phyloP scores from a whole-genome alignment of 2,329 filamentous ascomycete genomes.

The Emmonsia crescens region DNA sequence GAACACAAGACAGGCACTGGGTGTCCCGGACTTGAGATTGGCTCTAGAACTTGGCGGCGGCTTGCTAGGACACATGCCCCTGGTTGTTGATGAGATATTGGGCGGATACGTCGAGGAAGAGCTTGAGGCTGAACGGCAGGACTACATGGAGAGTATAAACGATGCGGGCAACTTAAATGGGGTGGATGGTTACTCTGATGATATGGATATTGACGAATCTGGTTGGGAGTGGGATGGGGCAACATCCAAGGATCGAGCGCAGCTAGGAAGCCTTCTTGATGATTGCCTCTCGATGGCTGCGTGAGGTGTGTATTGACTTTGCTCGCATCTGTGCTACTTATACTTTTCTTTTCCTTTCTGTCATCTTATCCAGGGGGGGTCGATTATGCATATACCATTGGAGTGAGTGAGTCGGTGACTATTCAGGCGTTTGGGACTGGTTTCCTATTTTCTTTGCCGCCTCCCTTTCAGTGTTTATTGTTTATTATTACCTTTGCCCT shows the following conservation, averaged over 20 bases:
- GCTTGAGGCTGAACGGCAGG: conserved; percentile 43
- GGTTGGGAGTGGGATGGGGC: conserved; percentile 32
- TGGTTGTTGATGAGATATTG: conserved; percentile 59
- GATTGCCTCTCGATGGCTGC: conserved; percentile 34
- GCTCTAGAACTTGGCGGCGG: conserved; percentile 65
- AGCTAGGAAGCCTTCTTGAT: conserved; percentile 29
- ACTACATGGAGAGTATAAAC: conserved; percentile 15
- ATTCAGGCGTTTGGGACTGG: neutral
- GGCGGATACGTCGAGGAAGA: conserved; percentile 66
- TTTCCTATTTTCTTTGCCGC: neutral
- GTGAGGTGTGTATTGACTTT: conserved; percentile 9
- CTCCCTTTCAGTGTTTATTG: neutral
- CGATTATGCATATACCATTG: conserved; percentile 4
- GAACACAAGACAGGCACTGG: conserved; percentile 58
- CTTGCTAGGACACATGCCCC: conserved; percentile 65
- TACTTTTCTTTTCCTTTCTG: neutral
- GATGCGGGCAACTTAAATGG: conserved; percentile 8
- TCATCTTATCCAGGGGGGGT: neutral
- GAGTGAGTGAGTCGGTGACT: neutral
- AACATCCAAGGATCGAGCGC: conserved; percentile 25
- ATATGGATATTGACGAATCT: conserved; percentile 32
- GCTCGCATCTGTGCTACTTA: neutral
- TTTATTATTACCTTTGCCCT: neutral
- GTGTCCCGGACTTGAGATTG: conserved; percentile 67
- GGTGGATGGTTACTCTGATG: conserved; percentile 20